phyloP scores from a whole-genome alignment of 2,329 filamentous ascomycete genomes.

The Metarhizium brunneum region DNA sequence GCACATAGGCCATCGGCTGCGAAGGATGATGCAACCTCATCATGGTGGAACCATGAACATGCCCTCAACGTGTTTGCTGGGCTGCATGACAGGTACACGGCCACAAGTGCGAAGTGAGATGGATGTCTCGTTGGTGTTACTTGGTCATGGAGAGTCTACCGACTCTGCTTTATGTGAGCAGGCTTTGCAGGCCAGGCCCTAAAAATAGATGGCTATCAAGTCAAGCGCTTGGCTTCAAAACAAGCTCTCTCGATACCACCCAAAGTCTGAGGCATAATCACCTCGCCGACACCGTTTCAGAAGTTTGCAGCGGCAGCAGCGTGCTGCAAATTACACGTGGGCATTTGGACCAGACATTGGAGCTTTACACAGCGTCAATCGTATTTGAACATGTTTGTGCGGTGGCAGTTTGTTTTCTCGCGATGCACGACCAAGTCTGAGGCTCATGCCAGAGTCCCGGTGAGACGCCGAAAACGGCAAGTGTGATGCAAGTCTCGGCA shows the following conservation, averaged over 20 bases:
- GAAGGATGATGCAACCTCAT: neutral
- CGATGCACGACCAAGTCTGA: neutral
- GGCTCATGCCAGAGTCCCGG: neutral
- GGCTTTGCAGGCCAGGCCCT: too few species aligned
- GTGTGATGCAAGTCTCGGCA: conserved; percentile 1
- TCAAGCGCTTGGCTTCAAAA: too few species aligned
- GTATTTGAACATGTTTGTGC: neutral
- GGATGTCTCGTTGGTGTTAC: too few species aligned
- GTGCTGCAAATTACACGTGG: neutral
- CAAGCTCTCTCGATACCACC: too few species aligned
- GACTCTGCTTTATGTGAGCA: too few species aligned
- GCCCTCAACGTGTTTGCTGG: neutral
- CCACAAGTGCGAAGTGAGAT: neutral
- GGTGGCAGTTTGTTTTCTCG: neutral
- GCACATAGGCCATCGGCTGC: too few species aligned
- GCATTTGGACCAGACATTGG: neutral
- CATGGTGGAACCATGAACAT: neutral
- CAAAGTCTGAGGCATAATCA: too few species aligned
- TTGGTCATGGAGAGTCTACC: too few species aligned
- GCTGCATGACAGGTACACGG: neutral
- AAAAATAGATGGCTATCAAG: too few species aligned
- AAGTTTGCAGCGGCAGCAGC: too few species aligned
- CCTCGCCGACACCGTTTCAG: too few species aligned
- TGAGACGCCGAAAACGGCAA: neutral
- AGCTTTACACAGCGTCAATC: neutral